phyloP scores from a whole-genome alignment of 1,139 yeast genomes.

The Yueomyces sp. region DNA sequence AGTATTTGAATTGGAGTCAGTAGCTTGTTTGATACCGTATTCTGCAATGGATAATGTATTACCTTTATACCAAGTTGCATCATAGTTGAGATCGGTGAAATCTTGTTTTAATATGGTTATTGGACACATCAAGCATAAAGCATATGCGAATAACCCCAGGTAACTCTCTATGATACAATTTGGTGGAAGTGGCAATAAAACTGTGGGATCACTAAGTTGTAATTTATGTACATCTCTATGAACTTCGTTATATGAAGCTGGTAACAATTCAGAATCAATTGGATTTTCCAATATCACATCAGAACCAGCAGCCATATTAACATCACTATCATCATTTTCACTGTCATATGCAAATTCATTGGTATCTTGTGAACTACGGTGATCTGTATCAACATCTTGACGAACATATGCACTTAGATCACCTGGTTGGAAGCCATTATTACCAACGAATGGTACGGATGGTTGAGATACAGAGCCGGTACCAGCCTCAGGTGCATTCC shows the following conservation, averaged over 20 bases:
- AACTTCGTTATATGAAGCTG: neutral
- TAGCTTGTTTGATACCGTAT: conserved; percentile 1
- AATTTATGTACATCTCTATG: conserved; percentile 2
- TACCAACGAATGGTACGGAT: neutral
- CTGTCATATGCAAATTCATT: no score
- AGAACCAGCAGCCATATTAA: no score
- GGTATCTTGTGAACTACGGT: neutral
- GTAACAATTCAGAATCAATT: neutral
- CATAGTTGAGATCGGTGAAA: conserved; percentile 13
- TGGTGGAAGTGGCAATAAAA: conserved; percentile 14
- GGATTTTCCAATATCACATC: neutral
- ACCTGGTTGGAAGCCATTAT: neutral
- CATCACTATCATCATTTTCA: no score
- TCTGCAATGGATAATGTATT: conserved; percentile 1
- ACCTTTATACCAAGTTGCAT: conserved; percentile 16
- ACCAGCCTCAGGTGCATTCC: neutral
- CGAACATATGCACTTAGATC: neutral
- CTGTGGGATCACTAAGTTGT: conserved; percentile 12
- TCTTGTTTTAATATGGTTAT: conserved; percentile 11
- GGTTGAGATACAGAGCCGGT: neutral
- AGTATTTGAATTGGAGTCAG: neutral
- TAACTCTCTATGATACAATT: conserved; percentile 17
- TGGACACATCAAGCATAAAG: conserved; percentile 15
- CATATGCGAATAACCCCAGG: conserved; percentile 13
- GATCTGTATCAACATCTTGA: neutral